Evolutionary conservation across 192 early-diverging fungal genomes (phyloP).

Genomic region (Coemansia erecta): DNA sequence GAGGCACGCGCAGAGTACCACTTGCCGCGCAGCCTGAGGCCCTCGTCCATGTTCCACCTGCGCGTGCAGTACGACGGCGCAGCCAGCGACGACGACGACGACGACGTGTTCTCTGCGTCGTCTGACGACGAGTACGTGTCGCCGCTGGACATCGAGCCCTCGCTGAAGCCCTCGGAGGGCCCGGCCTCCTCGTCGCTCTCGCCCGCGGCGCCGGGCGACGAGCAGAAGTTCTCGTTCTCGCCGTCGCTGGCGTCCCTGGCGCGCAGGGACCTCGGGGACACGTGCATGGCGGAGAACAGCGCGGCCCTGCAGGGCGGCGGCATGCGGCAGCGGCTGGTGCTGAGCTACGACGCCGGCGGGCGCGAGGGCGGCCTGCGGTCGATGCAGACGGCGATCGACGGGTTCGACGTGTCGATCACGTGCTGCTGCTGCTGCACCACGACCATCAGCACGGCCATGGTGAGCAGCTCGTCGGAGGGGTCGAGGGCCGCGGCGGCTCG

Average conservation of each 20-base stretch:
- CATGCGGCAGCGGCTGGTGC: slow-evolving; percentile 7
- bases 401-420: background rate
- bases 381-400: slow-evolving; percentile 7
- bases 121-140: slow-evolving; percentile 1
- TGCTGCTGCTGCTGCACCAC: slow-evolving; percentile 10
- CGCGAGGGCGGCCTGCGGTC: slow-evolving; percentile 11
- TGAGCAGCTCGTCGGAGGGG: background rate
- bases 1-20: slow-evolving; percentile 9
- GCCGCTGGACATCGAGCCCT: background rate
- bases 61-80: slow-evolving; percentile 28
- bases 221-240: slow-evolving; percentile 36
- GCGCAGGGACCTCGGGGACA: background rate
- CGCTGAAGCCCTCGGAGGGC: too few species aligned
- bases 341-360: slow-evolving; percentile 10
- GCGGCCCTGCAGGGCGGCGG: slow-evolving; percentile 1
- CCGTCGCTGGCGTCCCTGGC: slow-evolving; percentile 39
- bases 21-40: slow-evolving; percentile 38
- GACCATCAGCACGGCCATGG: background rate
- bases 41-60: slow-evolving; percentile 48
- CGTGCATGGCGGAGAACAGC: background rate
- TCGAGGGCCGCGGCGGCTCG: background rate
- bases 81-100: background rate
- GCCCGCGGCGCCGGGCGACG: background rate
- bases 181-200: background rate
- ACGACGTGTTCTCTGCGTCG: too few species aligned